Percentiles rank a stretch among this genome's conserved stretches.
phyloP scores from a whole-genome alignment of 1,284 basidiomycete species.

The Bjerkandera adusta region DNA sequence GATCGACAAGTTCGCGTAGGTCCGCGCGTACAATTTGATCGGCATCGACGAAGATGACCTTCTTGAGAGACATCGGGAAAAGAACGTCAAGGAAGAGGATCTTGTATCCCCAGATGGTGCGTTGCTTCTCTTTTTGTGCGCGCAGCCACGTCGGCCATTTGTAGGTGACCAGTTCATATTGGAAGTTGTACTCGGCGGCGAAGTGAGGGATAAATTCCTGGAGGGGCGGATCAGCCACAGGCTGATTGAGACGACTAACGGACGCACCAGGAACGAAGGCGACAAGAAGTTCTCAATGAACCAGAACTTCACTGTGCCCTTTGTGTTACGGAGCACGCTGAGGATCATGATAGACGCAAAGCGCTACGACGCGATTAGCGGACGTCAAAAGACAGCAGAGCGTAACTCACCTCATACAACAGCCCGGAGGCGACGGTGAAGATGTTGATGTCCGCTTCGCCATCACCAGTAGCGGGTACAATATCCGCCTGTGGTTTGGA shows the following conservation, averaged over 20 bases:
- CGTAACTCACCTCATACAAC: conserved; percentile 74
- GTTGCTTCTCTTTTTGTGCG: conserved; percentile 95
- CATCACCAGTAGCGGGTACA: conserved; percentile 31
- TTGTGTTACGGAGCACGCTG: conserved; percentile 91
- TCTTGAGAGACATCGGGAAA: conserved; percentile 97
- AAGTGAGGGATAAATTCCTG: conserved; percentile 95
- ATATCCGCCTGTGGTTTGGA: conserved; percentile 29
- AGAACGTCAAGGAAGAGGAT: conserved; percentile 98
- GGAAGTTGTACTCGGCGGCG: conserved; percentile 87
- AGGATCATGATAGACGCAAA: conserved; percentile 99
- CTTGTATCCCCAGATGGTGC: conserved; percentile 99
- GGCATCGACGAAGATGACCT: conserved; percentile 98
- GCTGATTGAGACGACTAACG: neutral
- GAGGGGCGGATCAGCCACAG: neutral
- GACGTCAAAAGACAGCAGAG: conserved; percentile 10
- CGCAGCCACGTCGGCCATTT: conserved; percentile 99
- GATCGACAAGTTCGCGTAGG: conserved; percentile 86
- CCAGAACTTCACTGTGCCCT: conserved; percentile 97
- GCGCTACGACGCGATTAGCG: conserved; percentile 48
- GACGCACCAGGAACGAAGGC: conserved; percentile 86
- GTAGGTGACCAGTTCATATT: conserved; percentile 97
- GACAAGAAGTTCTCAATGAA: conserved; percentile 99
- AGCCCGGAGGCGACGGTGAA: conserved; percentile 98
- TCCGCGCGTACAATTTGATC: conserved; percentile 97
- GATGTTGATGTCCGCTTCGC: conserved; percentile 92